A percentile compares a stretch with the other conserved stretches of the same genome.
These are phyloP conservation scores for Leptographium galeiforme DNA, from an alignment of 2,329 filamentous ascomycete genomes.

Conservation along the genomic window DNA sequence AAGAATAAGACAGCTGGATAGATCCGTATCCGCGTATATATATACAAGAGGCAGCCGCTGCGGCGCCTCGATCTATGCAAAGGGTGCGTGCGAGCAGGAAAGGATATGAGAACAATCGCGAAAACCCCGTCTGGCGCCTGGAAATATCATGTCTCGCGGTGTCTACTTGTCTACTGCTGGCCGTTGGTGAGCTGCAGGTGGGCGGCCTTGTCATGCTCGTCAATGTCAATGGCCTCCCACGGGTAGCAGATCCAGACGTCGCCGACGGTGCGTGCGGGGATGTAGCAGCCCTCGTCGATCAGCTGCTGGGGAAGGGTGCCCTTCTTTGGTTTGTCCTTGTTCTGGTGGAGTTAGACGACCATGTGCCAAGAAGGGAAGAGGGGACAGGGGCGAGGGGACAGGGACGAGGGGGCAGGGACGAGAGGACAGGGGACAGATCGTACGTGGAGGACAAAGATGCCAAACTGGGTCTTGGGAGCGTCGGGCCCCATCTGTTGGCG, in stretches of 20 bases:
- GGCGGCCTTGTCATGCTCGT: slow-evolving; percentile 71
- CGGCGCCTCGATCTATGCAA: not conserved
- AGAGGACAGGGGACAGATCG: slow-evolving; percentile 16
- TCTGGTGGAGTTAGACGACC: slow-evolving; percentile 32
- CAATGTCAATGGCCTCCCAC: slow-evolving; percentile 91
- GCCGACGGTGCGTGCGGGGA: slow-evolving; percentile 75
- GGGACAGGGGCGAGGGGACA: not conserved
- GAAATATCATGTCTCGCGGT: not conserved
- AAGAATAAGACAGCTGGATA: not conserved
- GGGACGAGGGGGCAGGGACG: slow-evolving; percentile 8
- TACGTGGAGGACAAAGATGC: slow-evolving; percentile 90
- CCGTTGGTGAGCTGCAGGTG: slow-evolving; percentile 21
- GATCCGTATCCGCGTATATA: not conserved
- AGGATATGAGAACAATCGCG: not conserved
- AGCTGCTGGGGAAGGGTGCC: slow-evolving; percentile 69
- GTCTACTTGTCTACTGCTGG: not conserved
- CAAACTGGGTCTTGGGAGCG: slow-evolving; percentile 69
- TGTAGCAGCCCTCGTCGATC: slow-evolving; percentile 58
- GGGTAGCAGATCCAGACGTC: slow-evolving; percentile 99
- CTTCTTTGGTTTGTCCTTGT: slow-evolving; percentile 97
- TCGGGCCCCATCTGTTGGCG: slow-evolving; percentile 52
- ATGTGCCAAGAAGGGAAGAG: not conserved
- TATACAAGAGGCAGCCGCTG: not conserved
- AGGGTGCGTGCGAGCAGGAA: not conserved
- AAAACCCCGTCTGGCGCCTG: not conserved